Conservation (phyloP, 2,329 filamentous ascomycete species). For the Huntiella decipiens region DNA sequence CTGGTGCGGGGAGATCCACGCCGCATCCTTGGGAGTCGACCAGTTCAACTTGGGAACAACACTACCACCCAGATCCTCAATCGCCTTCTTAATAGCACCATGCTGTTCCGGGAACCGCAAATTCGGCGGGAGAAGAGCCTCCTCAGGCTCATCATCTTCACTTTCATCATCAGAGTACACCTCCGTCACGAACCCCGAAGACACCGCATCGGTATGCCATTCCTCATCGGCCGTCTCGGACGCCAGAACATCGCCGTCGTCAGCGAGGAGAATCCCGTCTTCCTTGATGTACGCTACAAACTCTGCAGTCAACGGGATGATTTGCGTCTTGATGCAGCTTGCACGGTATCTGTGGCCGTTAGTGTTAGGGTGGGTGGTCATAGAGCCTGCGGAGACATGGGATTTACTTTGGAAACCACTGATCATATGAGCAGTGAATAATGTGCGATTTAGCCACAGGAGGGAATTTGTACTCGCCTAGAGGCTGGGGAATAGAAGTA, state of each 20-base stretch:
- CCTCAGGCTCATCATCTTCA: conserved; percentile 15
- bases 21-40: conserved; percentile 91
- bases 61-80: conserved; percentile 62
- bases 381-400: conserved; percentile 9
- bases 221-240: conserved; percentile 41
- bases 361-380: conserved; percentile 17
- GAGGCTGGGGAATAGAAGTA: not conserved
- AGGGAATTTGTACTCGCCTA: conserved; percentile 44
- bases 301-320: conserved; percentile 54
- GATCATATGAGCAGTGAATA: conserved; percentile 82
- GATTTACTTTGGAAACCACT: conserved; percentile 60
- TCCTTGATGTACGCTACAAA: conserved; percentile 79
- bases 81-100: conserved; percentile 53
- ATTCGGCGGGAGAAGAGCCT: conserved; percentile 26
- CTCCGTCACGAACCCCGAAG: conserved; percentile 19
- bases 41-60: conserved; percentile 92
- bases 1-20: conserved; percentile 65
- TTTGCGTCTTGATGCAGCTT: conserved; percentile 66
- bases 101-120: conserved; percentile 54
- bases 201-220: conserved; percentile 19
- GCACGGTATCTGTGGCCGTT: conserved; percentile 36
- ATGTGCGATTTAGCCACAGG: conserved; percentile 75
- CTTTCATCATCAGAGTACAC: conserved; percentile 25
- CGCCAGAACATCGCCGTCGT: conserved; percentile 30
- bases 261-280: conserved; percentile 78